These are phyloP conservation scores for Pythium periplocum DNA, from an alignment of 352 stramenopile genomes.

Conservation along the genomic window DNA sequence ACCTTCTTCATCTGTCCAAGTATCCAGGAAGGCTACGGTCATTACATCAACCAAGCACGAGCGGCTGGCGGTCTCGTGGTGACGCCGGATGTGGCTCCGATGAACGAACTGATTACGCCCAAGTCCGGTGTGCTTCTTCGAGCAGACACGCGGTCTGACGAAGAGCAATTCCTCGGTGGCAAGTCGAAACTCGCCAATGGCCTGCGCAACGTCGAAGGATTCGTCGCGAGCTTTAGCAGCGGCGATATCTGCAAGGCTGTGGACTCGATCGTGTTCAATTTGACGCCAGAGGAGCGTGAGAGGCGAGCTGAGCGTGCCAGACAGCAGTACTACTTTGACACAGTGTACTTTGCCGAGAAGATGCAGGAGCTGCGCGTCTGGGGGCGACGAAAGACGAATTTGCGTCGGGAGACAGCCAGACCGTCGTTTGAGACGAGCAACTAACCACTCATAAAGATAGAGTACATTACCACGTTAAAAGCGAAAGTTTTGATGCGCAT, in stretches of 20 bases:
- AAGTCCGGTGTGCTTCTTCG: conserved; percentile 40
- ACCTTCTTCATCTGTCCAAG: conserved; percentile 61
- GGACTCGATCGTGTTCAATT: conserved; percentile 34
- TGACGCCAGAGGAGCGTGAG: conserved; percentile 38
- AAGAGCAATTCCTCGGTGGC: conserved; percentile 47
- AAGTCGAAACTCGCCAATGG: conserved; percentile 46
- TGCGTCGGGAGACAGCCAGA: no score
- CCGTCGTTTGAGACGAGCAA: no score
- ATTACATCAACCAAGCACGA: conserved; percentile 70
- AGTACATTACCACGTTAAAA: no score
- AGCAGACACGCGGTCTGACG: conserved; percentile 15
- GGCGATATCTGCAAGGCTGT: conserved; percentile 43
- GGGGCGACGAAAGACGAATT: conserved; percentile 9
- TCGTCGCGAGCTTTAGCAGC: conserved; percentile 30
- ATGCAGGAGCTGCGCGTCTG: conserved; percentile 39
- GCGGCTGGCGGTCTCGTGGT: conserved; percentile 40
- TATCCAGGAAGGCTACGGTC: conserved; percentile 51
- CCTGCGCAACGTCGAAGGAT: conserved; percentile 33
- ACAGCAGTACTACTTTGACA: conserved; percentile 58
- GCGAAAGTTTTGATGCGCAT: no score
- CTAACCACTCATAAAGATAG: no score
- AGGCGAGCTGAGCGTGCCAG: conserved; percentile 31
- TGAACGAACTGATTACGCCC: conserved; percentile 60
- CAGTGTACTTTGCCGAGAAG: conserved; percentile 55
- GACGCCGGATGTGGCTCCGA: conserved; percentile 43